Conservation (phyloP, 2,329 filamentous ascomycete genomes). For the Penicillium sp. region DNA sequence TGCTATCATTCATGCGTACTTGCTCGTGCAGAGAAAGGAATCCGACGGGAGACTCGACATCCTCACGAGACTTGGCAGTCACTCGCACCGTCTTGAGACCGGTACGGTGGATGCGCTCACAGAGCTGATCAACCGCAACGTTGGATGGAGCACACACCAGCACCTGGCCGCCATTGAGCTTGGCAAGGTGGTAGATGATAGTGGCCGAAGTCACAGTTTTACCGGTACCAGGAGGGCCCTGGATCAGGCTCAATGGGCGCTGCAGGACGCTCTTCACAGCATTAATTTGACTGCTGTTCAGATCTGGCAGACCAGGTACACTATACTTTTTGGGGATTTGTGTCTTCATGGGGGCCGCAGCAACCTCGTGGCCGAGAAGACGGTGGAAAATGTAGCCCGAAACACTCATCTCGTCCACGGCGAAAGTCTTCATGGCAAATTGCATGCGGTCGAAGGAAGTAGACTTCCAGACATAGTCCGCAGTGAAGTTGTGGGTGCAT, state of each 20-base stretch:
- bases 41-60: slow-evolving; percentile 96
- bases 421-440: slow-evolving; percentile 97
- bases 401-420: slow-evolving; percentile 95
- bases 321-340: slow-evolving; percentile 95
- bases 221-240: slow-evolving; percentile 92
- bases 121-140: slow-evolving; percentile 96
- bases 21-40: slow-evolving; percentile 95
- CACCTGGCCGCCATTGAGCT: slow-evolving; percentile 90
- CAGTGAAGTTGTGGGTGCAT: slow-evolving; percentile 95
- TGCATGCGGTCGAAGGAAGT: slow-evolving; percentile 99
- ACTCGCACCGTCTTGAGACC: slow-evolving; percentile 94
- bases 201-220: slow-evolving; percentile 99
- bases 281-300: slow-evolving; percentile 93
- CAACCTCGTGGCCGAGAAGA: slow-evolving; percentile 89
- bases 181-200: slow-evolving; percentile 95
- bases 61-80: slow-evolving; percentile 97
- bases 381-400: slow-evolving; percentile 99
- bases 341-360: slow-evolving; percentile 90
- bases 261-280: slow-evolving; percentile 94
- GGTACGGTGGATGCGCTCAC: slow-evolving; percentile 91
- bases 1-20: slow-evolving; percentile 95
- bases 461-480: slow-evolving; percentile 99
- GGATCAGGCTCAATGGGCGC: slow-evolving; percentile 89
- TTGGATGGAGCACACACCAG: slow-evolving; percentile 96
- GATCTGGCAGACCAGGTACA: slow-evolving; percentile 85